Percentiles rank a stretch among this genome's conserved stretches.
phyloP scores from a whole-genome alignment of 306 rosid species.

The Medicago arabica region DNA sequence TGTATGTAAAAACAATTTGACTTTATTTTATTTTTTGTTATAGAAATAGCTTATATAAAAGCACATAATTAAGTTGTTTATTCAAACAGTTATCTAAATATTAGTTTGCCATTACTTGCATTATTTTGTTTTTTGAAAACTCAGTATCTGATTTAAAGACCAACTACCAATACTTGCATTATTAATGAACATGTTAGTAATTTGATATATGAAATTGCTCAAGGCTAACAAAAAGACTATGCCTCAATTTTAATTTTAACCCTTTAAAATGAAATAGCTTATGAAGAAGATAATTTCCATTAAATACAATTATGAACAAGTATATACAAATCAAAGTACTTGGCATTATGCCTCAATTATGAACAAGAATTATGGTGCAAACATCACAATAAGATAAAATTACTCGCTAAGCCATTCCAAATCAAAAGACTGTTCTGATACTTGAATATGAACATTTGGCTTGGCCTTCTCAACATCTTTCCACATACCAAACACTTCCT shows the following conservation, averaged over 20 bases:
- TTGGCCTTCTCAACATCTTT: constrained; percentile 52
- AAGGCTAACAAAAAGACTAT: neutral
- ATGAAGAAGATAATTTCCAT: constrained; percentile 2
- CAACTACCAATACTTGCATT: neutral
- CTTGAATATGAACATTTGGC: constrained; percentile 68
- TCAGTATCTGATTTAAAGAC: too few relatives aligned
- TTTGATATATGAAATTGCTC: neutral
- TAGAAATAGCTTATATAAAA: too few relatives aligned
- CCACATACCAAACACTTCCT: constrained; percentile 78
- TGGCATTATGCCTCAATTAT: too few relatives aligned
- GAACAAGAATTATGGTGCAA: neutral
- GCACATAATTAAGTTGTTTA: neutral
- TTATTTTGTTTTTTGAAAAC: neutral
- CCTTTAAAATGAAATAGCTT: neutral
- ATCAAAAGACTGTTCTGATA: constrained; percentile 62
- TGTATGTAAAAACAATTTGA: too few relatives aligned
- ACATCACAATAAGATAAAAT: constrained; percentile 19
- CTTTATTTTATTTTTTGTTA: too few relatives aligned
- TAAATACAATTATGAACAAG: constrained; percentile 26
- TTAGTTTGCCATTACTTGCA: constrained; percentile 1
- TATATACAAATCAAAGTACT: constrained; percentile 19
- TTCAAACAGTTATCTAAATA: neutral
- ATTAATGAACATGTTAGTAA: constrained; percentile 3
- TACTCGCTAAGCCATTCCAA: constrained; percentile 82
- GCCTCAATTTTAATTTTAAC: neutral